Evolutionary conservation across 495 filamentous ascomycete genomes (phyloP), one percentile per base, ranked within the genome.

Genomic region (Podospora sp.): DNA sequence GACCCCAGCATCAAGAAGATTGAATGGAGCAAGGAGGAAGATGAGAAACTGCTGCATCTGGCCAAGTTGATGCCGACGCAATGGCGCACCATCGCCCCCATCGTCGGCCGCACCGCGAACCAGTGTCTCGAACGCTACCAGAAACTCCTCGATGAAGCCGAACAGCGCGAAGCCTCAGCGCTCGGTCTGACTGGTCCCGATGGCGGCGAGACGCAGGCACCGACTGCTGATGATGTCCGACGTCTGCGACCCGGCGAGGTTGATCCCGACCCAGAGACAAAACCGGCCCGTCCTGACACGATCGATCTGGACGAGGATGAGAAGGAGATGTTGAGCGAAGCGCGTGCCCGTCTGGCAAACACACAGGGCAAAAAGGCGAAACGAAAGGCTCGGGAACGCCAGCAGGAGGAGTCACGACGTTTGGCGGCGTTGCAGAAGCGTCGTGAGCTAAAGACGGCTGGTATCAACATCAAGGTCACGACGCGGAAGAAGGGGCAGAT

Each of bases 321-420:
- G 77, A 98, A 98, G 81, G 96, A 98, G 76, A 98, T 98, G 95
- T 81, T 99, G 71, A 97, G 93, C 77, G 95, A 99, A 79, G 95
- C 95, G 62, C 91, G 95, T 72, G 95, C 95, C 65, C 91, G 95
- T 79, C 82, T 99, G 64, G 95, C 96, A 46, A 99, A 99, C 72
- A 97, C 94, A 36, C 94, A 97, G 77, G 95, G 95, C 76, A 98
- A 99, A 81, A 99, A 99, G 83, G 96, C 95, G 6, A 99, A 99
- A 84, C 86, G 95, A 63, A 99, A 99, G 83, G 96, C 95, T 57
- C 86, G 95, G 70, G 95, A 99, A 77, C 84, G 95, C 67, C 94
- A 98, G 77, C 85, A 98, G 65, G 96, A 98, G 75, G 96, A 98
- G 78, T 96, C 93, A 2, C 86, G 94, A 62, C 86, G 95, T 59